Evolutionary conservation across 176 grass and related monocot species (phyloP).

Genomic region (Areca catechu): DNA sequence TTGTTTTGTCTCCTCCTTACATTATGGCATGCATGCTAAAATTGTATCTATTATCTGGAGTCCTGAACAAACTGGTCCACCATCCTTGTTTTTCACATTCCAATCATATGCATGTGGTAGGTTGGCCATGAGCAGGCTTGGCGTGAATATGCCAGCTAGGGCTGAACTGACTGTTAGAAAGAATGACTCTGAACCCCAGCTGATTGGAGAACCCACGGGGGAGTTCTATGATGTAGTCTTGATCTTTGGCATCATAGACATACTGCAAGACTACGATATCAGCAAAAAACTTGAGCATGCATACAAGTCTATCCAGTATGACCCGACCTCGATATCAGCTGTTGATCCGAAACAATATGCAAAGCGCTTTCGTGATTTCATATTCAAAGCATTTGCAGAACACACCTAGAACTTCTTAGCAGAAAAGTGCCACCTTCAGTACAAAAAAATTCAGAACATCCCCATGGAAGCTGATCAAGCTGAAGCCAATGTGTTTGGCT

Average conservation of each 20-base stretch:
- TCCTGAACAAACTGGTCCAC: too few species aligned
- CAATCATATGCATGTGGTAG: slow-evolving; percentile 16
- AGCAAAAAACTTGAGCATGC: slow-evolving; percentile 80
- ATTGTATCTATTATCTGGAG: too few species aligned
- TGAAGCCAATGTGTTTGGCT: slow-evolving; percentile 13
- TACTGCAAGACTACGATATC: slow-evolving; percentile 91
- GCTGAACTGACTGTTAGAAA: slow-evolving; percentile 51
- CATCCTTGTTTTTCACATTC: too few species aligned
- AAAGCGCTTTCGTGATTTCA: slow-evolving; percentile 76
- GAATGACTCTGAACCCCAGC: slow-evolving; percentile 36
- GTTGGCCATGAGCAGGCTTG: slow-evolving; percentile 58
- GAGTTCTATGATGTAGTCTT: slow-evolving; percentile 75
- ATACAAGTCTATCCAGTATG: slow-evolving; percentile 79
- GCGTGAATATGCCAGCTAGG: slow-evolving; percentile 63
- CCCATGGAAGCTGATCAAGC: slow-evolving; percentile 5
- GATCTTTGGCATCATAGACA: slow-evolving; percentile 89
- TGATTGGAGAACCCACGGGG: slow-evolving; percentile 61
- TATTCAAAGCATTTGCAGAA: slow-evolving; percentile 80
- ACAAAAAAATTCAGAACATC: not conserved
- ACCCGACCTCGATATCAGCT: slow-evolving; percentile 71
- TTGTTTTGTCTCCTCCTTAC: too few species aligned
- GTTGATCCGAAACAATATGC: slow-evolving; percentile 82
- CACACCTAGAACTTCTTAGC: slow-evolving; percentile 34
- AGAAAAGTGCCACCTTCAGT: not conserved
- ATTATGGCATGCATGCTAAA: too few species aligned